phyloP scores from a whole-genome alignment of 1,284 basidiomycete genomes.

The Cutaneotrichosporon sp. region DNA sequence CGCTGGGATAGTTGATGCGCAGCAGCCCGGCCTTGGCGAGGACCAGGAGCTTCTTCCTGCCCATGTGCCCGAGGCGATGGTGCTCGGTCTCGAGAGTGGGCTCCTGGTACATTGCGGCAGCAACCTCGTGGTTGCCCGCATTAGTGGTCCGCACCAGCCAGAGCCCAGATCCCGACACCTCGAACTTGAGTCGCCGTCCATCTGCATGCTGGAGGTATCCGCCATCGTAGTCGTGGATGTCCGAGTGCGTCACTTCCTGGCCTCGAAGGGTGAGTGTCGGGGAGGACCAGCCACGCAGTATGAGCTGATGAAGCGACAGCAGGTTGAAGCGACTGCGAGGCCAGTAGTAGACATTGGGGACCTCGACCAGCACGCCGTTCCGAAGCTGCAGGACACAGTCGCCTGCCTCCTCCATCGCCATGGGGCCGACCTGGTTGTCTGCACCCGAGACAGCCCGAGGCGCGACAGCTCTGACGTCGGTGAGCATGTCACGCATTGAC shows the following conservation, averaged over 20 bases:
- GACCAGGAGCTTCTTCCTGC: not conserved
- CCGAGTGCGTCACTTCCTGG: no score
- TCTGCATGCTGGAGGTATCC: not conserved
- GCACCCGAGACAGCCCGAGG: not conserved
- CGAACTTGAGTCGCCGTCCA: not conserved
- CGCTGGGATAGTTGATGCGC: not conserved
- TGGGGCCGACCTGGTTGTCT: not conserved
- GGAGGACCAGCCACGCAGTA: not conserved
- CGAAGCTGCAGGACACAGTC: not conserved
- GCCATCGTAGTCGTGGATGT: not conserved
- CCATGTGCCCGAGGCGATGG: not conserved
- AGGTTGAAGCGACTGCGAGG: not conserved
- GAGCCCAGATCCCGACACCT: not conserved
- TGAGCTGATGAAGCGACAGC: not conserved
- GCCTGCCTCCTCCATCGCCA: not conserved
- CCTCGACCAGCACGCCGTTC: not conserved
- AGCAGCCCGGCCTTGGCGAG: not conserved
- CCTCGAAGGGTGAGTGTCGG: not conserved
- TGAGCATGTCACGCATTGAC: not conserved
- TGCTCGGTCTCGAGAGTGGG: not conserved
- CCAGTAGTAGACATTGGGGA: not conserved
- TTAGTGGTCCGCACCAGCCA: not conserved
- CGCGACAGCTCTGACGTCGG: not conserved
- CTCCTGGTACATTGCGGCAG: not conserved
- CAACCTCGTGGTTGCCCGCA: not conserved